Conservation (phyloP, 2,329 filamentous ascomycete genomes). For the Knufia fluminis region DNA sequence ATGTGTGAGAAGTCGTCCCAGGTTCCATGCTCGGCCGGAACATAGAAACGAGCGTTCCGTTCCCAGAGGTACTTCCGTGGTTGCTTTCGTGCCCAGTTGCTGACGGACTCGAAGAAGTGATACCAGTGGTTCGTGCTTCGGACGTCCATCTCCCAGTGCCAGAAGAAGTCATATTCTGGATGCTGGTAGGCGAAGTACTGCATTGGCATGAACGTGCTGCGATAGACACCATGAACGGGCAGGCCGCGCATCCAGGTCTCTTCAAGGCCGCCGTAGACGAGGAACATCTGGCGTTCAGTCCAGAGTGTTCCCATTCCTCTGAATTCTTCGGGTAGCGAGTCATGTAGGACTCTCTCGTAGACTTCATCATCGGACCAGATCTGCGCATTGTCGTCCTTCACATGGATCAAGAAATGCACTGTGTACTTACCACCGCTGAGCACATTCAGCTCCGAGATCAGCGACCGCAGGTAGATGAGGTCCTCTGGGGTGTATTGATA, state of each 20-base stretch:
- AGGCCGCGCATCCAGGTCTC: constrained; percentile 64
- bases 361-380: constrained; percentile 73
- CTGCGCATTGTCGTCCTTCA: constrained; percentile 66
- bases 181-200: constrained; percentile 86
- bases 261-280: constrained; percentile 79
- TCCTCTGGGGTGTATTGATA: constrained; percentile 71
- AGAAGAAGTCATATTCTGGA: constrained; percentile 82
- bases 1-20: constrained; percentile 76
- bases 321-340: constrained; percentile 71
- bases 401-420: constrained; percentile 75
- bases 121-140: constrained; percentile 85
- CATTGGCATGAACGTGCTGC: constrained; percentile 86
- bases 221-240: constrained; percentile 84
- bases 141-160: constrained; percentile 94
- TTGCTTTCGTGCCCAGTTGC: constrained; percentile 61
- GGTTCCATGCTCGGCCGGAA: constrained; percentile 64
- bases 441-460: constrained; percentile 70
- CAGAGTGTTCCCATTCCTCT: constrained; percentile 80
- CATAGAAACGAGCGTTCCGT: constrained; percentile 66
- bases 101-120: constrained; percentile 60
- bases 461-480: constrained; percentile 68
- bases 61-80: constrained; percentile 76
- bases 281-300: constrained; percentile 87
- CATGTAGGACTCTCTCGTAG: constrained; percentile 62
- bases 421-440: constrained; percentile 72